Percentiles rank a stretch among this genome's conserved stretches.
These are phyloP conservation scores for Alternaria alternata DNA, from an alignment of 2,329 filamentous ascomycete species.

Conservation along the genomic window DNA sequence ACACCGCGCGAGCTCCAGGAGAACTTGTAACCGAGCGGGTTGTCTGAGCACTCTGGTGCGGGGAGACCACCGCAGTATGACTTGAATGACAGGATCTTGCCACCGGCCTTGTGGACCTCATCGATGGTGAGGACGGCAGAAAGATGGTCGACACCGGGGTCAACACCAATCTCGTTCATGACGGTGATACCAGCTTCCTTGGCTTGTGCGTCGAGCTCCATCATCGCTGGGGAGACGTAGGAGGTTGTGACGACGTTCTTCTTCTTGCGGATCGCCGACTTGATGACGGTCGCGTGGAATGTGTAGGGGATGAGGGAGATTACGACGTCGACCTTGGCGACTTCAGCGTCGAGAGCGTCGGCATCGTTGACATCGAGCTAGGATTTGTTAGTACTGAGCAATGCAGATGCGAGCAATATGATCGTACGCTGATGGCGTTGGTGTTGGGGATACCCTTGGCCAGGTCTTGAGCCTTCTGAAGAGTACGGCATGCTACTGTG, in stretches of 20 bases:
- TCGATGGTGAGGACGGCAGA: constrained; percentile 89
- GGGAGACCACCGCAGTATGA: constrained; percentile 72
- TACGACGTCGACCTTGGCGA: constrained; percentile 80
- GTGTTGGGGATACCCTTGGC: constrained; percentile 74
- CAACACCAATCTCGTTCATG: constrained; percentile 79
- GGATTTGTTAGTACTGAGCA: constrained; percentile 17
- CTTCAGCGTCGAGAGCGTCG: constrained; percentile 78
- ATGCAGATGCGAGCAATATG: neutral
- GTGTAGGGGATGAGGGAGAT: constrained; percentile 80
- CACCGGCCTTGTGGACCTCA: constrained; percentile 84
- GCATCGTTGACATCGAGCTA: constrained; percentile 84
- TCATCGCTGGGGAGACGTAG: constrained; percentile 92
- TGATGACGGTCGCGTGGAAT: constrained; percentile 76
- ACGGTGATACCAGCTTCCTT: constrained; percentile 95
- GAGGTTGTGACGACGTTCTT: constrained; percentile 96
- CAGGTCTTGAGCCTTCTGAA: constrained; percentile 79
- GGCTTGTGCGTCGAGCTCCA: constrained; percentile 80
- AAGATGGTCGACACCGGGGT: constrained; percentile 76
- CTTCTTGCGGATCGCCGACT: constrained; percentile 90
- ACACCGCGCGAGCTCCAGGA: constrained; percentile 80
- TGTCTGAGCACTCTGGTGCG: constrained; percentile 76
- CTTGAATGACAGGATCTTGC: constrained; percentile 83
- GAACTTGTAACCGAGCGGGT: constrained; percentile 95
- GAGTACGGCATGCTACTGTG: constrained; percentile 78
- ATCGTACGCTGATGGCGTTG: constrained; percentile 65